These are phyloP conservation scores for Phlyctochytrium bullatum DNA, from an alignment of 192 early-diverging fungal genomes.

Conservation along the genomic window DNA sequence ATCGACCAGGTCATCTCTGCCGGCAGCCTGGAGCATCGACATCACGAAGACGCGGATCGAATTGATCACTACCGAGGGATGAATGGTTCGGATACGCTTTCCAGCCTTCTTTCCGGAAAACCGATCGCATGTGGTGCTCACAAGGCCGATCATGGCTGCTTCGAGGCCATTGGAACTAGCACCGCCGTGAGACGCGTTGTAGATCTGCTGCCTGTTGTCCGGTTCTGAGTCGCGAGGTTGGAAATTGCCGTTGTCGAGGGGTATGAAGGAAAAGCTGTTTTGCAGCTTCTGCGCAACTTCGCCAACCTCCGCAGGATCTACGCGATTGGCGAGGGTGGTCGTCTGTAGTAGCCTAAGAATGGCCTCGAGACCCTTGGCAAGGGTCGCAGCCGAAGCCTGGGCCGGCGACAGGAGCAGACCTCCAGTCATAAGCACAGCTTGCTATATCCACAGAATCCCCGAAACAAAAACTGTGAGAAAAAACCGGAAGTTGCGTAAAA, in stretches of 20 bases:
- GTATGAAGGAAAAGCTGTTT: not conserved
- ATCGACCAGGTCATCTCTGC: slow-evolving; percentile 1
- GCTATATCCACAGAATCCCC: not conserved
- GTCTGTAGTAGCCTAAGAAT: slow-evolving; percentile 21
- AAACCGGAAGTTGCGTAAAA: no score
- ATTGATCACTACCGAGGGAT: slow-evolving; percentile 7
- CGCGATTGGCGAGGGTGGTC: not conserved
- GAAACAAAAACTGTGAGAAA: not conserved
- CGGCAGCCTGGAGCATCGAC: slow-evolving; percentile 14
- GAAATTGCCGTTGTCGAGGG: not conserved
- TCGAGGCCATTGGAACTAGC: not conserved
- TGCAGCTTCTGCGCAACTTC: slow-evolving; percentile 1
- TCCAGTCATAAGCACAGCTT: slow-evolving; percentile 24
- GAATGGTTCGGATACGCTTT: slow-evolving; percentile 14
- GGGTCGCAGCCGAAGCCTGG: not conserved
- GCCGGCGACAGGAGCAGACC: slow-evolving; percentile 24
- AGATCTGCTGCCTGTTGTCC: not conserved
- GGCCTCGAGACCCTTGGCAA: slow-evolving; percentile 14
- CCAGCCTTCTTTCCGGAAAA: slow-evolving; percentile 17
- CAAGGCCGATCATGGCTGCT: slow-evolving; percentile 14
- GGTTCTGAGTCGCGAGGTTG: not conserved
- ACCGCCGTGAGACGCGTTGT: no score
- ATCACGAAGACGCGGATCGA: slow-evolving; percentile 22
- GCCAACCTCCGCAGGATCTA: not conserved
- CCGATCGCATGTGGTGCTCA: slow-evolving; percentile 26